Base-by-base conservation (phyloP, 176 grass and related monocot species). In the Avena insularis region DNA sequence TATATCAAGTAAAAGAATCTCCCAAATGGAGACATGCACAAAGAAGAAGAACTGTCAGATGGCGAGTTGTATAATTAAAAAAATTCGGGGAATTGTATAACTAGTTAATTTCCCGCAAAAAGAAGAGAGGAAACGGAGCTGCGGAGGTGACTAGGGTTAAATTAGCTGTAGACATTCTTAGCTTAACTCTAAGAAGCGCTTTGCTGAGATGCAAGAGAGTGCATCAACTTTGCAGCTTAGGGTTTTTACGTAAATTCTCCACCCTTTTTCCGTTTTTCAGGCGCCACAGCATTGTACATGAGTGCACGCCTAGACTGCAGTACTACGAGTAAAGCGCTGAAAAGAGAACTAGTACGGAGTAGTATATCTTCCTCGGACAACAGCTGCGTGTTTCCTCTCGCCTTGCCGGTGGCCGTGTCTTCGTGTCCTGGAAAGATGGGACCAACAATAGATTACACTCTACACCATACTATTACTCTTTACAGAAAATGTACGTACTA, bases 1-100 rank as follows among this genome's bases (percentile, higher is more conserved):
- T 43, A 43, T 43, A 36, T 67, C 69, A 91, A 85, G 82, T 88
- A 77, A 71, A 85, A 88, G 14, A 27, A 80, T 40, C 20, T 45
- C 51, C 27, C 19, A 17, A 88, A 43, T 72, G 62, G 13, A 47
- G 57, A 71, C 31, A 57, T 17, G 49, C 23, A 71, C 33, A 82
- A 74, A 62, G n/a, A 51, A 23, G 49, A 8, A 53, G 71, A 47
- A 48, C 6, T 40, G 12, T 74, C 46, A 75, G 23, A 4, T 47
- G 61, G 70, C 19, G 78, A 86, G 40, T 15, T 16, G 61, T 77
- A 7, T 63, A 55, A 57, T 49, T 62, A 72, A 43, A 43, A 43
- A 43, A 43, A 7, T 43, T 6, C 40, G 40, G 40, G 40, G 40
- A 43, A 43, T 43, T 43, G 40, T 7, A 6, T 43, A 48, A 47